Evolutionary conservation across 2,329 filamentous ascomycete species (phyloP).

Genomic region (Aspergillus aculeatinus): DNA sequence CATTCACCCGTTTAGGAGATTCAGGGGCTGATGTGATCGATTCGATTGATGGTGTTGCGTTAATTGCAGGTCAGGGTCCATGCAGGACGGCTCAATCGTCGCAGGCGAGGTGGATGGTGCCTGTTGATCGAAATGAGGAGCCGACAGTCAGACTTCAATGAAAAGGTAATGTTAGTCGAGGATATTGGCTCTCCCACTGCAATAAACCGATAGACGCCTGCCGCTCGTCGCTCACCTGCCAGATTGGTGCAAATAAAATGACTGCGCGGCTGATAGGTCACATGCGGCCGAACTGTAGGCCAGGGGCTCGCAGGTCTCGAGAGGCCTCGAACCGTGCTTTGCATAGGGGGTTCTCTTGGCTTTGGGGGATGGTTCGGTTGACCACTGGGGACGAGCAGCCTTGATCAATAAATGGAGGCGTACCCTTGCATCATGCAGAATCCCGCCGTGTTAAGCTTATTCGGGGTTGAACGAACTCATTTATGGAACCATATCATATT

Average conservation of each 20-base stretch:
- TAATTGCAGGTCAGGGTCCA: neutral
- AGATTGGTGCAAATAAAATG: neutral
- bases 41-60: neutral
- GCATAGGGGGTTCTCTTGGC: neutral
- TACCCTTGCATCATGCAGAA: neutral
- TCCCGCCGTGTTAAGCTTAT: neutral
- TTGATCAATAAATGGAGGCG: neutral
- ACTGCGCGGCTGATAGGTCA: neutral
- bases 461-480: neutral
- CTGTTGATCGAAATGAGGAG: neutral
- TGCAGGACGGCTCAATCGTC: neutral
- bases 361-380: neutral
- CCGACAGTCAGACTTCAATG: neutral
- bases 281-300: neutral
- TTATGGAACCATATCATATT: neutral
- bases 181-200: neutral
- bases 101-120: neutral
- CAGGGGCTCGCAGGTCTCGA: neutral
- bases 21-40: neutral
- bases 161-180: neutral
- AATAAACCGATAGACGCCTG: neutral
- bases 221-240: neutral
- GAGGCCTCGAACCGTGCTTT: neutral
- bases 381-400: neutral
- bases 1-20: neutral